Base-by-base conservation (phyloP, 441 rosid species). In the Euphorbia schlechtendalii region DNA sequence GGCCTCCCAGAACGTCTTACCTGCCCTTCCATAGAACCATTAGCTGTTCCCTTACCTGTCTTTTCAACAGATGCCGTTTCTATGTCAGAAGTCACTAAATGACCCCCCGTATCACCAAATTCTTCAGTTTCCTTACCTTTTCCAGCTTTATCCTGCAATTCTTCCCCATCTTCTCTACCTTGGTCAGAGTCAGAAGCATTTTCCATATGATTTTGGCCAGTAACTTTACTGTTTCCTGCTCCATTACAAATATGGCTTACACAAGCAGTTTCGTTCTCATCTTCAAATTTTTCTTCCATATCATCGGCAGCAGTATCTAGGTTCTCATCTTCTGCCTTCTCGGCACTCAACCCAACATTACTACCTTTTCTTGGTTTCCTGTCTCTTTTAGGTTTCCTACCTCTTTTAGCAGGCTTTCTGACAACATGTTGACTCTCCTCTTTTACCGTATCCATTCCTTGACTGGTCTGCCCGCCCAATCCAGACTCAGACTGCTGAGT, bases 1-100 rank as follows among this genome's bases (percentile, higher is more conserved):
- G 20, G 57, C 34, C 71, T 75, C 67, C 25, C 48, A 11, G 24
- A 62, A 38, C 8, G 22, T 57, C 28, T 69, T 10, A 45, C 69
- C 58, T 17, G 21, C 1, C 54, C 59, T 56, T 61, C 78, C 21
- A 7, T 30, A 18, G 20, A 36, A 24, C 51, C 56, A 17, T 38
- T 34, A 45, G 49, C 36, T 46, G 61, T 21, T 40, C 36, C 56
- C 27, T 49, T 18, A 2, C 24, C 38, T 17, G 11, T 10, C 10
- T 43, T 43, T 25, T 45, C 65, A 61, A 36, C n/a, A 61, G 21
- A 14, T 4, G 27, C 3, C 0, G 9, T 25, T 41, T 61, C 20
- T 12, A 3, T 0, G 3, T 20, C 4, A 8, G 8, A 38, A 30
- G 22, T 8, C 25, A 5, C n/a, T 20, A 10, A 5, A 32, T 7